A percentile compares a stretch with the other conserved stretches of the same genome.
phyloP scores from a whole-genome alignment of 805 yeast genomes.

The Candida coquimbonensis region DNA sequence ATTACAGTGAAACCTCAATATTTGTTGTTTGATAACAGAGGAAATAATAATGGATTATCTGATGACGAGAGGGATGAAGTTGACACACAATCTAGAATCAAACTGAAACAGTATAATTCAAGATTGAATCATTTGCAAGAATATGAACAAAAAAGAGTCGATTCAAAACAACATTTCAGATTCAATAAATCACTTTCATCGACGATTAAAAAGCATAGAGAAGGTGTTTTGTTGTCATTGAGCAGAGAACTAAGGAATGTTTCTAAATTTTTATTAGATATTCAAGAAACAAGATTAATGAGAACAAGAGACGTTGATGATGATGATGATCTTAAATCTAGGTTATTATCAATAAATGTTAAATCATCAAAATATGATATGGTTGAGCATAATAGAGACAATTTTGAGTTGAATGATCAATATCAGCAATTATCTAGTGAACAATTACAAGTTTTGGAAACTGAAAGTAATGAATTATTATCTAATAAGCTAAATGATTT shows the following conservation, averaged over 20 bases:
- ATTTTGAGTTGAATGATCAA: conserved; percentile 19
- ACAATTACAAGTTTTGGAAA: conserved; percentile 50
- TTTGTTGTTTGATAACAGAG: conserved; percentile 11
- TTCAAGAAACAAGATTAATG: conserved; percentile 22
- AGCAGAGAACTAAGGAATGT: conserved; percentile 18
- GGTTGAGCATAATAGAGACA: conserved; percentile 5
- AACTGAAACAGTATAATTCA: conserved; percentile 44
- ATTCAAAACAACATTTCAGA: conserved; percentile 13
- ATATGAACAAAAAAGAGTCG: conserved; percentile 43
- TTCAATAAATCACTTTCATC: conserved; percentile 11
- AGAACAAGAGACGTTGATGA: conserved; percentile 19
- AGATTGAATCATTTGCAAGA: conserved; percentile 42
- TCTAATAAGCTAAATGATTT: conserved; percentile 53
- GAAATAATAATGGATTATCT: conserved; percentile 25
- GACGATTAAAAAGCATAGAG: conserved; percentile 16
- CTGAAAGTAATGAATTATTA: conserved; percentile 51
- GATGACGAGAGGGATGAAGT: conserved; percentile 46
- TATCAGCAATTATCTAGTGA: conserved; percentile 32
- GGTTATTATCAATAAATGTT: conserved; percentile 12
- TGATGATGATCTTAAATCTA: conserved; percentile 11
- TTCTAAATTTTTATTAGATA: conserved; percentile 16
- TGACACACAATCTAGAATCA: conserved; percentile 47
- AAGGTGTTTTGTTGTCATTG: conserved; percentile 16
- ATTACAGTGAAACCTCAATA: conserved; percentile 23
- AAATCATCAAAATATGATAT: conserved; percentile 21